phyloP scores from a whole-genome alignment of 257 asterid genomes.

The Mentha longifolia region DNA sequence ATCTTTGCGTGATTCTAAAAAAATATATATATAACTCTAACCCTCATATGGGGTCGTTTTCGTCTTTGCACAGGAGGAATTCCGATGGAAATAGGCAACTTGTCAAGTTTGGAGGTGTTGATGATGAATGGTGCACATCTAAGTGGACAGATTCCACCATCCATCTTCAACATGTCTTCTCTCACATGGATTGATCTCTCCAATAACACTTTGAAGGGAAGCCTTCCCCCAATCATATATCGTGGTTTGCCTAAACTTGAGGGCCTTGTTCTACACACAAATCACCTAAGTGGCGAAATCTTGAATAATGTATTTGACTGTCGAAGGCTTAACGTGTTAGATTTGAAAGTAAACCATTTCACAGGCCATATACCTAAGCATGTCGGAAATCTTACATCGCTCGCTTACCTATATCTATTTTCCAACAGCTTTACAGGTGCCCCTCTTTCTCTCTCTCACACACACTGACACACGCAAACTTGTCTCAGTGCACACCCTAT shows the following conservation, averaged over 20 bases:
- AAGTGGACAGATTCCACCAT: conserved; percentile 32
- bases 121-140: conserved; percentile 29
- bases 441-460: neutral
- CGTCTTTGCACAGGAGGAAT: neutral
- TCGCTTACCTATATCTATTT: conserved; percentile 16
- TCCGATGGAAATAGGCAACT: neutral
- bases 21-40: too few relatives aligned
- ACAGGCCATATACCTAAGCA: conserved; percentile 38
- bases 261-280: conserved; percentile 29
- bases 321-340: conserved; percentile 27
- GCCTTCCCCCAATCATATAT: conserved; percentile 29
- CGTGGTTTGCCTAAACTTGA: conserved; percentile 48
- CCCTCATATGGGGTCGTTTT: neutral
- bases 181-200: conserved; percentile 29
- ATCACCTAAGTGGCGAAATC: conserved; percentile 45
- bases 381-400: conserved; percentile 38
- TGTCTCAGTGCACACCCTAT: too few relatives aligned
- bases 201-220: conserved; percentile 48
- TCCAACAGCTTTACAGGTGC: conserved; percentile 39
- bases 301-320: conserved; percentile 42
- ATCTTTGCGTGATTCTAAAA: too few relatives aligned
- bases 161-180: conserved; percentile 44
- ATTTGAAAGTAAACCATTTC: conserved; percentile 34
- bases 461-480: too few relatives aligned
- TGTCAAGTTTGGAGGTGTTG: neutral